These are phyloP conservation scores for Glaciozyma martinii DNA, from an alignment of 768 basidiomycete species.

Conservation along the genomic window DNA sequence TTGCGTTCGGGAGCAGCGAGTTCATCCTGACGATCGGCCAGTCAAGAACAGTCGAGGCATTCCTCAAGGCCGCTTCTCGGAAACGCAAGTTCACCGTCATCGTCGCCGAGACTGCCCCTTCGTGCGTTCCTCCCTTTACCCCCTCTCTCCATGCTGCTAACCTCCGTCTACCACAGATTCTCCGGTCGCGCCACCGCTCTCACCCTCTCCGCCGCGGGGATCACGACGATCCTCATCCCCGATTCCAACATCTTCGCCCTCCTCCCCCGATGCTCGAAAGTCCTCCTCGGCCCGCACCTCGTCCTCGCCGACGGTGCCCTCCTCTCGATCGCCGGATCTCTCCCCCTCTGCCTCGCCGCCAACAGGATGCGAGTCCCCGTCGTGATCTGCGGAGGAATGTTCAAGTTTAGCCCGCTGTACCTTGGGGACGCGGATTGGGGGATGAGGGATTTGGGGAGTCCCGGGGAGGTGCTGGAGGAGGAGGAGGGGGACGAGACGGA, in stretches of 20 bases:
- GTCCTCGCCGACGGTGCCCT: constrained; percentile 94
- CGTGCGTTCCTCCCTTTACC: constrained; percentile 48
- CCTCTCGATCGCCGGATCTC: constrained; percentile 68
- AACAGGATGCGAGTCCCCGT: constrained; percentile 64
- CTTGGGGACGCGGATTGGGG: constrained; percentile 70
- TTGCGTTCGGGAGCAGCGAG: constrained; percentile 50
- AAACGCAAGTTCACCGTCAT: constrained; percentile 91
- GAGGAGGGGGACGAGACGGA: constrained; percentile 67
- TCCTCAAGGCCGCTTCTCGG: constrained; percentile 81
- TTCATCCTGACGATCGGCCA: constrained; percentile 90
- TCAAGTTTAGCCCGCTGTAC: constrained; percentile 88
- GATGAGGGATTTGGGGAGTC: constrained; percentile 60
- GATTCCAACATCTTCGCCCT: constrained; percentile 92
- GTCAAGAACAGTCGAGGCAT: constrained; percentile 86
- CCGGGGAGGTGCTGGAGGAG: constrained; percentile 37
- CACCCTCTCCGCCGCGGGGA: constrained; percentile 65
- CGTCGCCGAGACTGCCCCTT: constrained; percentile 88
- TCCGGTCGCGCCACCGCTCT: constrained; percentile 76
- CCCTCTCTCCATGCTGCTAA: neutral
- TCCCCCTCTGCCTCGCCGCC: constrained; percentile 63
- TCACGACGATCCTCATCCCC: constrained; percentile 93
- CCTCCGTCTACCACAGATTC: constrained; percentile 48
- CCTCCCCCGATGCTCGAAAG: constrained; percentile 94
- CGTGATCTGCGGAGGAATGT: constrained; percentile 84
- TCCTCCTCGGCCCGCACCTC: constrained; percentile 88